Percentiles rank a stretch among this genome's conserved stretches.
phyloP scores from a whole-genome alignment of 768 basidiomycete genomes.

The Tephrocybe rancida region DNA sequence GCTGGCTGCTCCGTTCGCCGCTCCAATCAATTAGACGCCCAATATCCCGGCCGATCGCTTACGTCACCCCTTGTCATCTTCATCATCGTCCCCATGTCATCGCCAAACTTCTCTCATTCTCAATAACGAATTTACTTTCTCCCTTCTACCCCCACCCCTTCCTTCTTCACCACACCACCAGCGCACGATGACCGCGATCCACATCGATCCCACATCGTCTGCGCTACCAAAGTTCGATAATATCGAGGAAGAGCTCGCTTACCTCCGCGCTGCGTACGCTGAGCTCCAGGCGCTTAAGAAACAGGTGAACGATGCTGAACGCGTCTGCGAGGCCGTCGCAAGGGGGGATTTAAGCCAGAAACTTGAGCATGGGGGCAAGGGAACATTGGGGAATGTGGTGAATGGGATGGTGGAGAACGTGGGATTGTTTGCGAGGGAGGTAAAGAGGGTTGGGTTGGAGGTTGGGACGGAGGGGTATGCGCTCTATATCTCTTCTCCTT shows the following conservation, averaged over 20 bases:
- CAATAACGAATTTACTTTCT: too few species aligned
- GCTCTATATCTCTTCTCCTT: not conserved
- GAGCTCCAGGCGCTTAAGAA: conserved; percentile 81
- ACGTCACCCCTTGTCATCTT: too few species aligned
- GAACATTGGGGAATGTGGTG: conserved; percentile 80
- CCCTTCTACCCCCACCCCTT: not conserved
- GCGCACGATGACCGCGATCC: not conserved
- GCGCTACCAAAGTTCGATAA: conserved; percentile 4
- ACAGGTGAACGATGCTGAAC: conserved; percentile 81
- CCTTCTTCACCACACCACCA: not conserved
- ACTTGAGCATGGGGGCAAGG: conserved; percentile 82
- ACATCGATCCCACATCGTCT: not conserved
- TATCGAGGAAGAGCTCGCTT: conserved; percentile 13
- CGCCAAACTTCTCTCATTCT: too few species aligned
- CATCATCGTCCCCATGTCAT: too few species aligned
- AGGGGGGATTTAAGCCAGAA: conserved; percentile 76
- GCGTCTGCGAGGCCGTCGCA: conserved; percentile 82
- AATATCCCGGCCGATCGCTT: too few species aligned
- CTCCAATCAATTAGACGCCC: too few species aligned
- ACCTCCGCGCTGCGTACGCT: not conserved
- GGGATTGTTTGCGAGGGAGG: conserved; percentile 88
- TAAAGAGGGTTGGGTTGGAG: conserved; percentile 82
- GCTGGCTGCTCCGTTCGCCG: too few species aligned
- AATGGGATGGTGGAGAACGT: conserved; percentile 71
- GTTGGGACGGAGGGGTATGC: conserved; percentile 78